phyloP scores from a whole-genome alignment of 2,329 filamentous ascomycete genomes.

The Ampelomyces quisqualis region DNA sequence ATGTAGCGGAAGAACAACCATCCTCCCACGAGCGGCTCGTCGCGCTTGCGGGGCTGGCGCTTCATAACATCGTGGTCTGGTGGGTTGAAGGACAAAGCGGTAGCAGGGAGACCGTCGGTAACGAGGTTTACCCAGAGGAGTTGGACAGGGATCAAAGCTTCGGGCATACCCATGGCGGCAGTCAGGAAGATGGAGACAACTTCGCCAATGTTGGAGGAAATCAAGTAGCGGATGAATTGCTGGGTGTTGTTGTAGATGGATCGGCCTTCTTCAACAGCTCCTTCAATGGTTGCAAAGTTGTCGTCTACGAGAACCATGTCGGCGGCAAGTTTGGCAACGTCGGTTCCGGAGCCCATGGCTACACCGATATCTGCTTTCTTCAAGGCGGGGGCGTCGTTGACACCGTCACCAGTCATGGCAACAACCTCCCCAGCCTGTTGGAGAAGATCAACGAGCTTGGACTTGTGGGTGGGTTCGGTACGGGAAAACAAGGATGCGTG shows the following conservation, averaged over 20 bases:
- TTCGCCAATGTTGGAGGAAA: constrained; percentile 98
- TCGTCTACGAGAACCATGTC: constrained; percentile 99
- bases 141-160: constrained; percentile 94
- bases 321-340: constrained; percentile 92
- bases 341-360: constrained; percentile 96
- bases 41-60: constrained; percentile 83
- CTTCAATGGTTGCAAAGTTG: constrained; percentile 97
- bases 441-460: constrained; percentile 93
- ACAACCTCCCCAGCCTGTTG: constrained; percentile 93
- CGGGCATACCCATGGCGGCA: constrained; percentile 93
- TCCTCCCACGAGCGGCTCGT: constrained; percentile 87
- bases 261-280: constrained; percentile 93
- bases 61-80: constrained; percentile 99
- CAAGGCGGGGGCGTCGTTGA: constrained; percentile 94
- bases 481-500: constrained; percentile 90
- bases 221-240: constrained; percentile 98
- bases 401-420: constrained; percentile 98
- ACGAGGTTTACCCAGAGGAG: constrained; percentile 98
- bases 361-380: constrained; percentile 99
- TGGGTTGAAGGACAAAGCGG: constrained; percentile 95
- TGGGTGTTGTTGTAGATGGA: constrained; percentile 99
- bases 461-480: constrained; percentile 94
- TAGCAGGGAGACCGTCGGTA: constrained; percentile 94
- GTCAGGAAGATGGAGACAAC: constrained; percentile 99
- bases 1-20: constrained; percentile 99